Evolutionary conservation across 345 rosid genomes (phyloP).

Genomic region (Dipteronia dyeriana): DNA sequence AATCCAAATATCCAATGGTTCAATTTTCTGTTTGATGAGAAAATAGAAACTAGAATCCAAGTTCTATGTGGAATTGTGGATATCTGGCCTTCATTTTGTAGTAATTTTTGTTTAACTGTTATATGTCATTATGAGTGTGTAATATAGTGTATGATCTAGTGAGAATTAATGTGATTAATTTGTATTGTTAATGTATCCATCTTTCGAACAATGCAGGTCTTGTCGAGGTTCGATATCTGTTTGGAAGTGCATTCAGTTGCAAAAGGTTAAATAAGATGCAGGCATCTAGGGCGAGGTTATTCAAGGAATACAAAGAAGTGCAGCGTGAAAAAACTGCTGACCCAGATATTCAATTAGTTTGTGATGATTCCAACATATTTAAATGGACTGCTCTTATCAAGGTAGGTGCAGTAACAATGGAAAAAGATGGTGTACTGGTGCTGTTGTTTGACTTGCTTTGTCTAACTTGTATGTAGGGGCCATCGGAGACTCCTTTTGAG

Average conservation of each 20-base stretch:
- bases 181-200: background rate
- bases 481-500: constrained; percentile 97
- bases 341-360: constrained; percentile 89
- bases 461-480: constrained; percentile 54
- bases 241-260: background rate
- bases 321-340: constrained; percentile 91
- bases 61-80: background rate
- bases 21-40: background rate
- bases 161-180: background rate
- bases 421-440: background rate
- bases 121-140: background rate
- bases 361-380: constrained; percentile 95
- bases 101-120: background rate
- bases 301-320: constrained; percentile 97
- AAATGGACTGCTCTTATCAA: constrained; percentile 99
- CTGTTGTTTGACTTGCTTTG: constrained; percentile 18
- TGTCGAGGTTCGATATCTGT: background rate
- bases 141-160: background rate
- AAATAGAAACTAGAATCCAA: background rate
- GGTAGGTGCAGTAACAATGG: constrained; percentile 40
- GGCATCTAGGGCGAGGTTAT: constrained; percentile 93
- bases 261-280: constrained; percentile 23
- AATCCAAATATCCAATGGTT: background rate
- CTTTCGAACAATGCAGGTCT: constrained; percentile 1
- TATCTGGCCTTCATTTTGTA: background rate